Evolutionary conservation across 441 rosid species (phyloP).

Genomic region (Flueggea neowawraea): DNA sequence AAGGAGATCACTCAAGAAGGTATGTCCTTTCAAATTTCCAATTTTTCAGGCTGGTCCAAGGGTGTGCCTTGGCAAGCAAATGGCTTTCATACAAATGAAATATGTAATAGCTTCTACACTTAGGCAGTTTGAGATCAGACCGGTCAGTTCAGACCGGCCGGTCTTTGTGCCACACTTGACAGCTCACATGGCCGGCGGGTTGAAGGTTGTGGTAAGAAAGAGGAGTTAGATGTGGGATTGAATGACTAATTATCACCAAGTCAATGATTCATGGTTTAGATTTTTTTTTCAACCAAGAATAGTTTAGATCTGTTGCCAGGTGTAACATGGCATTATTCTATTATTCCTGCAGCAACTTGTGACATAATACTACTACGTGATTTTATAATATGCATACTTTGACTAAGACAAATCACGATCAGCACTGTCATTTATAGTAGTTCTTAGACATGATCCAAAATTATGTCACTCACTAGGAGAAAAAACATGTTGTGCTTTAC

Average conservation of each 20-base stretch:
- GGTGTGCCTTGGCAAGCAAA: conserved; percentile 42
- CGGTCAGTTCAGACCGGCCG: conserved; percentile 30
- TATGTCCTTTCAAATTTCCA: conserved; percentile 34
- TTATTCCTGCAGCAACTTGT: background rate
- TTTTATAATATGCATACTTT: background rate
- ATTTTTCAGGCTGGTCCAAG: conserved; percentile 45
- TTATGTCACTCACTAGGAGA: too few species aligned
- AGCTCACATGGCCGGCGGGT: conserved; percentile 89
- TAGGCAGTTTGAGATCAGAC: conserved; percentile 41
- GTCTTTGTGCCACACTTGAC: conserved; percentile 71
- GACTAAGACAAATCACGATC: too few species aligned
- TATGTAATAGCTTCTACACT: conserved; percentile 48
- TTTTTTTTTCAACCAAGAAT: too few species aligned
- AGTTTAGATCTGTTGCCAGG: conserved; percentile 5
- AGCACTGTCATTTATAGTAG: too few species aligned
- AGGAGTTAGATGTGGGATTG: conserved; percentile 23
- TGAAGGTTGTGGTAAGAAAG: conserved; percentile 48
- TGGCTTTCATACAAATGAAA: conserved; percentile 41
- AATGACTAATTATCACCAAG: background rate
- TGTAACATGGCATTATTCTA: conserved; percentile 19
- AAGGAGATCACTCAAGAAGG: conserved; percentile 20
- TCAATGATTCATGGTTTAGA: conserved; percentile 8
- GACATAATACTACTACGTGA: conserved; percentile 4
- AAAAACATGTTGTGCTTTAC: too few species aligned
- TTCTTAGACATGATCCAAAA: too few species aligned